Evolutionary conservation across 1,139 yeast genomes (phyloP).

Genomic region (Fermentozyma sake): DNA sequence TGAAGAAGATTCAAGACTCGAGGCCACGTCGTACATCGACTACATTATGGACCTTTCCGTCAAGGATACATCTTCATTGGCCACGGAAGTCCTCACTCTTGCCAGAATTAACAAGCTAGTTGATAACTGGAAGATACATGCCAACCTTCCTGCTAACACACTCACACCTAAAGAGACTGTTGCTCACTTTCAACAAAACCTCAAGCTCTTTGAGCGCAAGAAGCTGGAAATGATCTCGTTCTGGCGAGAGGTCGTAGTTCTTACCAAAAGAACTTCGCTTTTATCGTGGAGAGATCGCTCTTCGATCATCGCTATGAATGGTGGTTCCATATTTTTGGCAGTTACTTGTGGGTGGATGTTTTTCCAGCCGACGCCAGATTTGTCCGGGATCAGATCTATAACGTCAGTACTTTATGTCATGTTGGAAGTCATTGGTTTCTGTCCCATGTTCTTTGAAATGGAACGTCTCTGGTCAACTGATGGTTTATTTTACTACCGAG

Average conservation of each 20-base stretch:
- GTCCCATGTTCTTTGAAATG: conserved; percentile 66
- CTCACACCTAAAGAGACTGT: conserved; percentile 11
- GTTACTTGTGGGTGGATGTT: conserved; percentile 73
- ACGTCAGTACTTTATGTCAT: conserved; percentile 64
- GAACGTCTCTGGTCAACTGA: conserved; percentile 69
- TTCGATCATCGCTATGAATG: conserved; percentile 49
- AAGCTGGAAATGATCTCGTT: conserved; percentile 26
- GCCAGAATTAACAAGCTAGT: conserved; percentile 45
- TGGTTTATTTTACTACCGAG: conserved; percentile 67
- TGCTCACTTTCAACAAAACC: conserved; percentile 17
- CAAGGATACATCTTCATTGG: conserved; percentile 50
- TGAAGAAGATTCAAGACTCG: conserved; percentile 1
- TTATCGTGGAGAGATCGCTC: conserved; percentile 57
- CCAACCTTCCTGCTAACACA: conserved; percentile 4
- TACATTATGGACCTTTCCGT: conserved; percentile 67
- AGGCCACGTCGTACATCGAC: conserved; percentile 48
- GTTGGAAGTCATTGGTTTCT: conserved; percentile 63
- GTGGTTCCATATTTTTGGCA: conserved; percentile 57
- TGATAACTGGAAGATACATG: conserved; percentile 42
- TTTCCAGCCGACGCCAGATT: conserved; percentile 55
- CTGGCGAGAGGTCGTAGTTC: conserved; percentile 45
- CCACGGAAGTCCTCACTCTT: conserved; percentile 38
- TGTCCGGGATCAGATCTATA: conserved; percentile 65
- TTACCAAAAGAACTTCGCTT: conserved; percentile 52
- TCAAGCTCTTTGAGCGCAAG: conserved; percentile 23